phyloP scores from a whole-genome alignment of 129 eudicot genomes.

The Sambucus nigra region DNA sequence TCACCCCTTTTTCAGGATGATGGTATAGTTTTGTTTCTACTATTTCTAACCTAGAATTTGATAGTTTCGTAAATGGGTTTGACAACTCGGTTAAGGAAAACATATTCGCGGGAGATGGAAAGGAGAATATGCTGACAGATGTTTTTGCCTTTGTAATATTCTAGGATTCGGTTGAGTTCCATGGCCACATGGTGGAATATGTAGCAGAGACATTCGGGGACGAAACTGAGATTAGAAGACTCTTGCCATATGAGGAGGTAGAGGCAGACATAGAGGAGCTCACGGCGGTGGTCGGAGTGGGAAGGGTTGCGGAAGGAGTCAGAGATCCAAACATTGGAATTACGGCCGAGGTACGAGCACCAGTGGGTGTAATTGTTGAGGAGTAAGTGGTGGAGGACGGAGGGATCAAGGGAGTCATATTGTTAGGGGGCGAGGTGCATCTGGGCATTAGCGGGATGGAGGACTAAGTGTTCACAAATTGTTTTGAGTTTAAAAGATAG shows the following conservation, averaged over 20 bases:
- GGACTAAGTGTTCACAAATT: conserved; percentile 17
- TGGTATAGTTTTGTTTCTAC: no score
- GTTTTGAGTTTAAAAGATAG: no score
- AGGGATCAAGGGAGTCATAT: conserved; percentile 9
- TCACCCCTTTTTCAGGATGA: no score
- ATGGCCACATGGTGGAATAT: conserved; percentile 14
- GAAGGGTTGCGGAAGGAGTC: no score
- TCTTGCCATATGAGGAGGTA: conserved; percentile 14
- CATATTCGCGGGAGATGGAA: conserved; percentile 1
- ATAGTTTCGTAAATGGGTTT: conserved; percentile 16
- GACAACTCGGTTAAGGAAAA: conserved; percentile 5
- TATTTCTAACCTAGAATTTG: no score
- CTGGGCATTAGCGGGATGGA: conserved; percentile 15
- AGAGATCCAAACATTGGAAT: conserved; percentile 5
- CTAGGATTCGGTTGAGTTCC: conserved; percentile 11
- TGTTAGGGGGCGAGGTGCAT: conserved; percentile 11
- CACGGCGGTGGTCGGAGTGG: neutral
- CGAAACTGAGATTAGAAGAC: no score
- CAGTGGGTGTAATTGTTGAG: conserved; percentile 7
- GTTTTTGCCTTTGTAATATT: conserved; percentile 9
- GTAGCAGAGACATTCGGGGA: conserved; percentile 10
- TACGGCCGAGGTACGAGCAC: conserved; percentile 11
- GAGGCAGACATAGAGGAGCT: conserved; percentile 8
- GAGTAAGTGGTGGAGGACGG: conserved; percentile 2
- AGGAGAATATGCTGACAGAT: conserved; percentile 7